A percentile compares a stretch with the other conserved stretches of the same genome.
phyloP scores from a whole-genome alignment of 768 basidiomycete species.

The Pilatotrama ljubarskyi region DNA sequence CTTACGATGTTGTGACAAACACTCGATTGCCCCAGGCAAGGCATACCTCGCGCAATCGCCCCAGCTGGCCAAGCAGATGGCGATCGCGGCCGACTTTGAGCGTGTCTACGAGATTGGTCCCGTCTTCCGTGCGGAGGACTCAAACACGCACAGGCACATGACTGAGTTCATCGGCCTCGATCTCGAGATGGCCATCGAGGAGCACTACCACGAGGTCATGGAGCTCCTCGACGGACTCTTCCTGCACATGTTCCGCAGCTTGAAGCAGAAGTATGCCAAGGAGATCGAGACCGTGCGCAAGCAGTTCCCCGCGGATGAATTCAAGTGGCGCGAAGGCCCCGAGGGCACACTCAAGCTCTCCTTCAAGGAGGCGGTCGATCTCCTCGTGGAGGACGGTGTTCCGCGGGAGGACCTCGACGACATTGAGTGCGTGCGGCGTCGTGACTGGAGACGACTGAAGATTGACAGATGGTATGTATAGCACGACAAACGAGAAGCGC shows the following conservation, averaged over 20 bases:
- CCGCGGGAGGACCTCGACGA: constrained; percentile 80
- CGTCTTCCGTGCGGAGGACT: constrained; percentile 97
- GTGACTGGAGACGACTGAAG: not conserved
- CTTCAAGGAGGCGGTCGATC: constrained; percentile 84
- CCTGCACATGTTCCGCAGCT: constrained; percentile 80
- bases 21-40: constrained; percentile 48
- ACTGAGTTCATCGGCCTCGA: constrained; percentile 99
- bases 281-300: constrained; percentile 82
- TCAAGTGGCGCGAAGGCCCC: constrained; percentile 90
- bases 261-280: constrained; percentile 71
- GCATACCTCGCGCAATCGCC: constrained; percentile 97
- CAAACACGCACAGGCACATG: constrained; percentile 96
- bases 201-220: constrained; percentile 98
- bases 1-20: not conserved
- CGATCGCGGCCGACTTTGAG: constrained; percentile 97
- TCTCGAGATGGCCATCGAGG: constrained; percentile 98
- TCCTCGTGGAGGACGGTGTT: constrained; percentile 86
- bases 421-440: constrained; percentile 62
- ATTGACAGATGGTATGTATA: constrained; percentile 31
- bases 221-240: constrained; percentile 89
- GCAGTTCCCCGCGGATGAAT: constrained; percentile 95
- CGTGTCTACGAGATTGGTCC: constrained; percentile 96
- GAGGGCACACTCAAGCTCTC: constrained; percentile 85
- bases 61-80: constrained; percentile 98
- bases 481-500: constrained; percentile 94